Percentiles rank a stretch among this genome's conserved stretches.
phyloP scores from a whole-genome alignment of 768 basidiomycete genomes.

The Tephrocybe sp. region DNA sequence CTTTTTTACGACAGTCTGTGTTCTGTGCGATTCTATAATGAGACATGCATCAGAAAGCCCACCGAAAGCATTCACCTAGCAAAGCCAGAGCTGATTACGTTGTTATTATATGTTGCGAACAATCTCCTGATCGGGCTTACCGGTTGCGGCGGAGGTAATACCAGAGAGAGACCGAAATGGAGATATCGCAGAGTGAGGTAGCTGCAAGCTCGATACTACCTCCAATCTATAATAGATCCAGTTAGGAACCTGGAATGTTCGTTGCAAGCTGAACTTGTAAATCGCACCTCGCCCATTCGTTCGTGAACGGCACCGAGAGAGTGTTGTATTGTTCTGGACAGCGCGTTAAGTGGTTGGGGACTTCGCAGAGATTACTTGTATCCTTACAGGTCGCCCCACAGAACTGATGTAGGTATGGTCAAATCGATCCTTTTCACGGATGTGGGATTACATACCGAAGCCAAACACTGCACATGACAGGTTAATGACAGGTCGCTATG shows the following conservation, averaged over 20 bases:
- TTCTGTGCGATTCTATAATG: background rate
- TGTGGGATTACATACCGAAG: constrained; percentile 2
- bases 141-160: constrained; percentile 6
- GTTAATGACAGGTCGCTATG: background rate
- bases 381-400: constrained; percentile 11
- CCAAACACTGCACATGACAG: background rate
- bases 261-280: background rate
- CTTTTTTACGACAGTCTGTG: constrained; percentile 10
- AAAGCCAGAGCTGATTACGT: constrained; percentile 1
- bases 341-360: background rate
- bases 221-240: background rate
- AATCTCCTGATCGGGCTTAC: background rate
- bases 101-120: background rate
- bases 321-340: constrained; percentile 1
- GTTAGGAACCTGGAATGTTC: no score
- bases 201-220: constrained; percentile 12
- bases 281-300: constrained; percentile 7
- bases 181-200: constrained; percentile 10
- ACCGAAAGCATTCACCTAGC: constrained; percentile 1
- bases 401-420: background rate
- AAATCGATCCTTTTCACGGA: background rate
- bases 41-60: no score
- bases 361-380: no score
- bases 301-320: constrained; percentile 8
- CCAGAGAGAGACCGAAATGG: constrained; percentile 11